Percentiles rank a stretch among this genome's conserved stretches.
These are phyloP conservation scores for Rhododendron henanense DNA, from an alignment of 148 eudicot species.

Conservation along the genomic window DNA sequence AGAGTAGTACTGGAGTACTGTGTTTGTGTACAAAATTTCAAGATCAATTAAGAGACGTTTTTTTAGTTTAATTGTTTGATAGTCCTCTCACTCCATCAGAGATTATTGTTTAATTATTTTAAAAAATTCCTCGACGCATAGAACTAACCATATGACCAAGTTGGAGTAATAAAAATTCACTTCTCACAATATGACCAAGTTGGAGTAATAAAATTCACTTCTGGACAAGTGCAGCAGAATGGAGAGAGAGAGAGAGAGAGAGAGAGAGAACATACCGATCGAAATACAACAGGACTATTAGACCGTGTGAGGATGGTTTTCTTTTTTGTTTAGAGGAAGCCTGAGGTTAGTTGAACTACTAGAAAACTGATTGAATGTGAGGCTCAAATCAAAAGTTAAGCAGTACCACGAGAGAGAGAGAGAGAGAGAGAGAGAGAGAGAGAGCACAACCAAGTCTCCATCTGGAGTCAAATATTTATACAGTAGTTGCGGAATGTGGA, in stretches of 20 bases:
- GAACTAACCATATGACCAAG: neutral
- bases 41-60: too few species aligned
- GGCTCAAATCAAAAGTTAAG: neutral
- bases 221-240: neutral
- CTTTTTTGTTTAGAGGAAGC: neutral
- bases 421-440: neutral
- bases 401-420: neutral
- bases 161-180: neutral
- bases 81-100: too few species aligned
- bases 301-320: neutral
- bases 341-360: neutral
- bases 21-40: too few species aligned
- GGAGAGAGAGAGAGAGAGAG: neutral
- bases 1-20: too few species aligned
- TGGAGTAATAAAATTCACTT: neutral
- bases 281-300: neutral
- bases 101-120: too few species aligned
- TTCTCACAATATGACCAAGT: neutral
- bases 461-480: too few species aligned
- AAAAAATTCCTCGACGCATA: neutral
- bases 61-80: too few species aligned
- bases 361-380: neutral
- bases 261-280: neutral
- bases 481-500: too few species aligned
- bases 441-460: too few species aligned